Percentiles rank a stretch among this genome's conserved stretches.
These are phyloP conservation scores for Artemisia argyi DNA, from an alignment of 129 eudicot species.

Conservation along the genomic window DNA sequence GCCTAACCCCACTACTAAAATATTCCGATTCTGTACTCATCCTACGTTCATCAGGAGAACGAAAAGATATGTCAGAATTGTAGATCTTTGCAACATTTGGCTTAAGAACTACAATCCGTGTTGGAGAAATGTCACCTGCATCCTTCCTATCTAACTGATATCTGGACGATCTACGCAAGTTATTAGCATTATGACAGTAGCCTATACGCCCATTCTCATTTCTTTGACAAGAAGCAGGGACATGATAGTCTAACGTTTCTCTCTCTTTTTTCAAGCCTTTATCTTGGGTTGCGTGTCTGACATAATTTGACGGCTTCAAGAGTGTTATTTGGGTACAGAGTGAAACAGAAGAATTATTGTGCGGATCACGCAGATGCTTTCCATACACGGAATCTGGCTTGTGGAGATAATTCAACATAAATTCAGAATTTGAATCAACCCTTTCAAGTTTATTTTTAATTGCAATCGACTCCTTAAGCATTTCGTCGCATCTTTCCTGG, in stretches of 20 bases:
- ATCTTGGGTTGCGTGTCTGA: slow-evolving; percentile 40
- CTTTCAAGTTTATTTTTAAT: slow-evolving; percentile 45
- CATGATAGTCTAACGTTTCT: slow-evolving; percentile 36
- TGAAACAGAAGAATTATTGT: slow-evolving; percentile 37
- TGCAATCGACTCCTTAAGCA: slow-evolving; percentile 49
- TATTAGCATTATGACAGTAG: slow-evolving; percentile 22
- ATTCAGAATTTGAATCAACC: slow-evolving; percentile 55
- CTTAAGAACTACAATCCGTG: slow-evolving; percentile 81
- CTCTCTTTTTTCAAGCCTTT: slow-evolving; percentile 50
- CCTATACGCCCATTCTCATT: slow-evolving; percentile 35
- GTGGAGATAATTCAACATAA: slow-evolving; percentile 57
- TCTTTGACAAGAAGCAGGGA: slow-evolving; percentile 33
- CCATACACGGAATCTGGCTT: background rate
- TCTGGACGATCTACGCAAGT: slow-evolving; percentile 33
- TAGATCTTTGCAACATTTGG: slow-evolving; percentile 55
- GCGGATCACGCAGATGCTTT: slow-evolving; percentile 27
- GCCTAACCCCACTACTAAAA: no score
- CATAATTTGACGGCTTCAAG: slow-evolving; percentile 50
- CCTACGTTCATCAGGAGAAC: slow-evolving; percentile 37
- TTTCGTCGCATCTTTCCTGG: slow-evolving; percentile 54
- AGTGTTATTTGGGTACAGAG: slow-evolving; percentile 48
- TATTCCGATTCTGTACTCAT: slow-evolving; percentile 17
- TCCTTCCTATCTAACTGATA: slow-evolving; percentile 31
- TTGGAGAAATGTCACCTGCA: slow-evolving; percentile 43
- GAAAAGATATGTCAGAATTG: slow-evolving; percentile 27